These are phyloP conservation scores for Ilyonectria destructans DNA, from an alignment of 2,329 filamentous ascomycete species.

Conservation along the genomic window DNA sequence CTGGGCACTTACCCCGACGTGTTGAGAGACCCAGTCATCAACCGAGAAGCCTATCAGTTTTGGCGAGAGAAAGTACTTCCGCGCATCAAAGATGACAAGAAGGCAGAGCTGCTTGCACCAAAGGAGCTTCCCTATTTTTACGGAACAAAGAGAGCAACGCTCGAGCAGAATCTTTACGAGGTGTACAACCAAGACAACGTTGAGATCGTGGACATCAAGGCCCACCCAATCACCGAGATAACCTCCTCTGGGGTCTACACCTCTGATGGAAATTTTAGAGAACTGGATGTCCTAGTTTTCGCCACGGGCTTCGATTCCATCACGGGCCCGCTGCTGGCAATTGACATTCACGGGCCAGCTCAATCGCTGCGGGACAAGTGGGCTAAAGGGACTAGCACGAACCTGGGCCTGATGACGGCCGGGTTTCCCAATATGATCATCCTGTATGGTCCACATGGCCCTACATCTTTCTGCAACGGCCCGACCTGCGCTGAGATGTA, in stretches of 20 bases:
- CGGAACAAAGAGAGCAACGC: constrained; percentile 27
- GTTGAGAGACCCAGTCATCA: neutral
- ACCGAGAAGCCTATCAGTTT: constrained; percentile 8
- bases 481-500: neutral
- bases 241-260: neutral
- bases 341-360: constrained; percentile 13
- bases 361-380: constrained; percentile 11
- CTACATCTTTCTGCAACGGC: neutral
- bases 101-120: constrained; percentile 16
- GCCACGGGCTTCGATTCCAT: constrained; percentile 39
- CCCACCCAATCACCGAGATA: constrained; percentile 16
- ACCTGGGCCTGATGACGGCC: constrained; percentile 14
- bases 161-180: constrained; percentile 33
- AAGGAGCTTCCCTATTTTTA: constrained; percentile 19
- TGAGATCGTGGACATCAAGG: constrained; percentile 21
- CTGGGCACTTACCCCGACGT: constrained; percentile 13
- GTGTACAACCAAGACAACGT: constrained; percentile 37
- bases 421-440: constrained; percentile 26
- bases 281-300: constrained; percentile 27
- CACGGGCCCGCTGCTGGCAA: constrained; percentile 22
- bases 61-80: constrained; percentile 12
- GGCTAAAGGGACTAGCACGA: constrained; percentile 8
- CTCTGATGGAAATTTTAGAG: constrained; percentile 5
- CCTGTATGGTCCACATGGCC: constrained; percentile 19
- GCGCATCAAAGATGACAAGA: neutral